These are phyloP conservation scores for Microdochium trichocladiopsis DNA, from an alignment of 2,329 filamentous ascomycete genomes.

Conservation along the genomic window DNA sequence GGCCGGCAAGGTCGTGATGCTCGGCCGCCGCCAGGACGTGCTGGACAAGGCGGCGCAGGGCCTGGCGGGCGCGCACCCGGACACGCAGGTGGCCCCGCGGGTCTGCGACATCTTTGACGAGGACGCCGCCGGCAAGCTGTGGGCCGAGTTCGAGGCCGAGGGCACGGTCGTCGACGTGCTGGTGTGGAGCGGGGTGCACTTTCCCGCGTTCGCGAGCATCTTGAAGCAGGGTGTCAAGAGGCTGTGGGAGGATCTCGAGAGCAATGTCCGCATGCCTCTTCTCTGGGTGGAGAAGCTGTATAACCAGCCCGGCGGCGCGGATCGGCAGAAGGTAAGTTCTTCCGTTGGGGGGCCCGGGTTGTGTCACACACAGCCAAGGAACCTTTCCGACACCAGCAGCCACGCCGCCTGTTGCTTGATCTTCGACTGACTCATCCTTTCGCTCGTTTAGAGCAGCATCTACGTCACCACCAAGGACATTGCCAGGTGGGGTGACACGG, in stretches of 20 bases:
- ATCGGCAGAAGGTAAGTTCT: conserved; percentile 9
- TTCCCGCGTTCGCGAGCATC: conserved; percentile 8
- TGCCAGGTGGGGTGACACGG: conserved; percentile 16
- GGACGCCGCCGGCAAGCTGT: conserved; percentile 18
- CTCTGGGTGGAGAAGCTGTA: conserved; percentile 24
- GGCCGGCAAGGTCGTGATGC: conserved; percentile 27
- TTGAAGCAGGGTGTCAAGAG: conserved; percentile 11
- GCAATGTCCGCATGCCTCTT: conserved; percentile 20
- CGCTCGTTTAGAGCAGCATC: conserved; percentile 10
- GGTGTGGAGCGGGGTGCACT: conserved; percentile 20
- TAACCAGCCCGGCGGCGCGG: conserved; percentile 14
- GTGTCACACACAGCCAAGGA: too few relatives aligned
- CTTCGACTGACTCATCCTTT: background rate
- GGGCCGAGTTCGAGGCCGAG: conserved; percentile 14
- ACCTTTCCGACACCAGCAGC: too few relatives aligned
- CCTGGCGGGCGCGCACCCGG: conserved; percentile 8
- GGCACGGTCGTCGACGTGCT: conserved; percentile 23
- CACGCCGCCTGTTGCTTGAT: too few relatives aligned
- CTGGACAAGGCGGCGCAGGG: conserved; percentile 19
- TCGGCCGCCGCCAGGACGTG: conserved; percentile 24
- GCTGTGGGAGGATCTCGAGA: conserved; percentile 17
- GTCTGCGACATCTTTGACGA: conserved; percentile 16
- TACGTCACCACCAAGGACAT: conserved; percentile 21
- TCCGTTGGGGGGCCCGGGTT: too few relatives aligned
- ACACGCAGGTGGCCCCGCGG: conserved; percentile 8